These are phyloP conservation scores for Skeletonema tropicum DNA, from an alignment of 108 stramenopile genomes.

Conservation along the genomic window DNA sequence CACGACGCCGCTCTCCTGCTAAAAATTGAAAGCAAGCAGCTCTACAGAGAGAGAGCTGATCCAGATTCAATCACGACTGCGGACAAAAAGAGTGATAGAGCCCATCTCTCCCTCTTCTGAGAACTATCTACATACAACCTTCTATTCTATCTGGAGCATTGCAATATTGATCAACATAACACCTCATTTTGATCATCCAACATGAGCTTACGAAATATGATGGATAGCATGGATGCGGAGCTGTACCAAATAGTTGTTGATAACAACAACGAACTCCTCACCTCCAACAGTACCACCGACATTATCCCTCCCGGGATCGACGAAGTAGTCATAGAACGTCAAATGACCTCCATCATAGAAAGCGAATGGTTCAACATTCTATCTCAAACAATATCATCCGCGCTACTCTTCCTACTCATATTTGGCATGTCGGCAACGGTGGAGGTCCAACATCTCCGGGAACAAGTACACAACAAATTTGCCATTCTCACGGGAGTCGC, in stretches of 20 bases:
- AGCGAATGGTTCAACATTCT: slow-evolving; percentile 18
- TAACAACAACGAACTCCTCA: not conserved
- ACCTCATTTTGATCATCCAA: too few species aligned
- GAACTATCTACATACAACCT: too few species aligned
- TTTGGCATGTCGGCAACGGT: slow-evolving; percentile 83
- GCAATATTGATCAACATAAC: too few species aligned
- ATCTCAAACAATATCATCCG: slow-evolving; percentile 46
- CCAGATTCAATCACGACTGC: too few species aligned
- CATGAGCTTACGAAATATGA: not conserved
- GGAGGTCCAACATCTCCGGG: slow-evolving; percentile 49
- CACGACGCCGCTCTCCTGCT: too few species aligned
- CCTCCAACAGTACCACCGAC: not conserved
- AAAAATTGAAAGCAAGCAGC: too few species aligned
- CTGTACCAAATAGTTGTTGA: not conserved
- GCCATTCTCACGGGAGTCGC: slow-evolving; percentile 57
- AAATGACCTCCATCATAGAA: slow-evolving; percentile 6
- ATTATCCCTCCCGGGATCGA: not conserved
- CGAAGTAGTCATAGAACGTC: not conserved
- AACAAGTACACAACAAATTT: slow-evolving; percentile 60
- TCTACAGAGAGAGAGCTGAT: too few species aligned
- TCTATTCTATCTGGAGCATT: too few species aligned
- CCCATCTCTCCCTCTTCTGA: too few species aligned
- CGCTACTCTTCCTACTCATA: slow-evolving; percentile 71
- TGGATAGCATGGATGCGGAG: not conserved
- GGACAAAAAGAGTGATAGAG: too few species aligned